Base-by-base conservation (phyloP, 805 yeast species). In the Priceomyces melissophilus region DNA sequence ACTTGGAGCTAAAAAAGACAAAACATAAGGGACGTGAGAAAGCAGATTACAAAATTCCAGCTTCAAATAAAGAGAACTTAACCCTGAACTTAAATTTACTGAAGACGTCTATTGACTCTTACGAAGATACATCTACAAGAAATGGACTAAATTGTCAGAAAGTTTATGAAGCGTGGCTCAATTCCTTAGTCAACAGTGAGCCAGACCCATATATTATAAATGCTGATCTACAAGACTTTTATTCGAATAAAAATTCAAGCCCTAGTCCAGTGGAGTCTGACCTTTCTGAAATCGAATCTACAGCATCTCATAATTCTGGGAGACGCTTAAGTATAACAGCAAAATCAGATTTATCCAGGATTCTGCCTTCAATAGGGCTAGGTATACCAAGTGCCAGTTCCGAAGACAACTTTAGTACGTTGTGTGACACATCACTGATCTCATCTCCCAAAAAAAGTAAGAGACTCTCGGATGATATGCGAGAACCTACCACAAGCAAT, bases 221-320 rank as follows among this genome's bases (percentile, higher is more conserved):
- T 4, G 63, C 67, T 1, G 55, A 67, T 43, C 71, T 67, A 8
- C 75, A 69, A 47, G 74, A 73, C 1, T 67, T 69, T 32, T 69
- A 69, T 35, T 46, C 57, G 4, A 65, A 59, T 31, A 40, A 45
- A 11, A 58, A 45, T 11, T 39, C 48, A 2, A 37, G 47, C 10
- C 39, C 37, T 15, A 9, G 27, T 12, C 36, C 13, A 7, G 5
- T 35, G 6, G 32, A 4, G 6, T 23, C 44, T 8, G 68, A 61
- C 29, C 36, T 56, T 2, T 61, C 69, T 1, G 73, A 67, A 36
- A 42, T 57, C 7, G 73, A 68, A 10, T 58, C 65, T 1, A 27
- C 27, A 2, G 17, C 15, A 8, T 28, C 42, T n/a, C 8, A 20
- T 20, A 20, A 20, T 20, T 20, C 25, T 20, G 25, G 25, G 25